phyloP scores from a whole-genome alignment of 2,329 filamentous ascomycete genomes.

The Lizonia empirigonia region DNA sequence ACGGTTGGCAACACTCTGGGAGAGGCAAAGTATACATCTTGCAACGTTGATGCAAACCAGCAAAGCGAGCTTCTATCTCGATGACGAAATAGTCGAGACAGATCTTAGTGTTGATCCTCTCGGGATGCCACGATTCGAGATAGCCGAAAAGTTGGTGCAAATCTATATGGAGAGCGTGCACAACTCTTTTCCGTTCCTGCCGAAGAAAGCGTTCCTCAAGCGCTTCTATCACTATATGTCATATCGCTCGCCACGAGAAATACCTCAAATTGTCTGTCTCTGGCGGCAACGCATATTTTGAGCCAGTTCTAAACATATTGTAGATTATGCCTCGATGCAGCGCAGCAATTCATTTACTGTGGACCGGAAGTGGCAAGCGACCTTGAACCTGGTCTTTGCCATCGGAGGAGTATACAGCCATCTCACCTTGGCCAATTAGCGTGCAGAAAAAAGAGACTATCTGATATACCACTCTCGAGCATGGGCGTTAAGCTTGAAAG shows the following conservation, averaged over 20 bases:
- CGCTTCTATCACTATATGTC: conserved; percentile 40
- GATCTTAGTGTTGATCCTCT: conserved; percentile 29
- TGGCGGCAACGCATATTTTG: background rate
- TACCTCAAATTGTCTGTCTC: background rate
- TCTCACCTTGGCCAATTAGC: conserved; percentile 34
- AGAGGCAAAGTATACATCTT: conserved; percentile 18
- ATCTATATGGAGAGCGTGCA: conserved; percentile 40
- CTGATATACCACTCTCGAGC: conserved; percentile 48
- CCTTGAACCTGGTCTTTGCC: conserved; percentile 51
- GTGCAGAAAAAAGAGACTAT: conserved; percentile 38
- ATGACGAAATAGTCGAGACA: conserved; percentile 31
- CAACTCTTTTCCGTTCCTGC: conserved; percentile 34
- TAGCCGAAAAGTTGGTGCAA: conserved; percentile 35
- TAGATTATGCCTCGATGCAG: conserved; percentile 30
- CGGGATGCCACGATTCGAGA: conserved; percentile 37
- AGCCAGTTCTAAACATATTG: background rate
- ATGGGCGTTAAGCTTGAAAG: conserved; percentile 36
- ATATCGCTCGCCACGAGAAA: background rate
- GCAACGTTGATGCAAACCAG: conserved; percentile 21
- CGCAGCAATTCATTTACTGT: conserved; percentile 17
- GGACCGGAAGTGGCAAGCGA: conserved; percentile 43
- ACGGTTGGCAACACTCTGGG: conserved; percentile 19
- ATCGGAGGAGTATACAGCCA: conserved; percentile 47
- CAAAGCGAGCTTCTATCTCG: conserved; percentile 38
- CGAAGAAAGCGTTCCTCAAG: conserved; percentile 36